These are phyloP conservation scores for Leccinum fallax DNA, from an alignment of 1,284 basidiomycete species.

Conservation along the genomic window DNA sequence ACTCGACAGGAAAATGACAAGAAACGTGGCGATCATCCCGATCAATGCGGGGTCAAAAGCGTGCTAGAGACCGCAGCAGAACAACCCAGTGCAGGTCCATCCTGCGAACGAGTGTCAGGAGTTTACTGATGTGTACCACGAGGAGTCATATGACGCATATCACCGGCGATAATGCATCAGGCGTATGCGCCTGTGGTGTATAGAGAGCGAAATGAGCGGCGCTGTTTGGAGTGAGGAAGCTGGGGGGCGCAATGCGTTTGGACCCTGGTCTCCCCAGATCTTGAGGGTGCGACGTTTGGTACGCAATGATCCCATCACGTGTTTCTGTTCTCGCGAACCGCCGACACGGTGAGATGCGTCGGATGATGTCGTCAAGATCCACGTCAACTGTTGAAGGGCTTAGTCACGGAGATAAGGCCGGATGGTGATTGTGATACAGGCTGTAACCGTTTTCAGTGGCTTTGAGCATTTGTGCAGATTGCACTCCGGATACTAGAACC, in stretches of 20 bases:
- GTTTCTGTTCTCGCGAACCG: slow-evolving; percentile 80
- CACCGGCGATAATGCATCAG: no score
- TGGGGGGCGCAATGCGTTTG: slow-evolving; percentile 55
- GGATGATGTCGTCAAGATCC: no score
- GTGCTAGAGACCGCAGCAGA: slow-evolving; percentile 49
- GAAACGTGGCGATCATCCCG: slow-evolving; percentile 61
- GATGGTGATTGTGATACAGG: no score
- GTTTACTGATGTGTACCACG: no score
- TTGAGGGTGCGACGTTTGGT: background rate
- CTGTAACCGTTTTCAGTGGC: no score
- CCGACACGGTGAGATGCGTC: no score
- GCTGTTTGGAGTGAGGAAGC: slow-evolving; percentile 66
- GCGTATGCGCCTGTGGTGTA: slow-evolving; percentile 52
- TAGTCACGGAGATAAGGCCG: no score
- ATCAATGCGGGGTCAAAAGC: slow-evolving; percentile 62
- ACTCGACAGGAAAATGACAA: slow-evolving; percentile 73
- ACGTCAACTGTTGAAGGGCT: no score
- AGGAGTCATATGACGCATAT: background rate
- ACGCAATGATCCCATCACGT: slow-evolving; percentile 45
- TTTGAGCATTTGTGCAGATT: no score
- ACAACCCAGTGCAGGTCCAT: slow-evolving; percentile 63
- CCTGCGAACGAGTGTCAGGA: slow-evolving; percentile 43
- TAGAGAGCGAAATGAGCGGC: slow-evolving; percentile 82
- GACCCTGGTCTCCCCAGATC: slow-evolving; percentile 10
- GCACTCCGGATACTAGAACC: no score